Conservation (phyloP, 2,329 filamentous ascomycete genomes). For the Sphaerostilbella broomeana region DNA sequence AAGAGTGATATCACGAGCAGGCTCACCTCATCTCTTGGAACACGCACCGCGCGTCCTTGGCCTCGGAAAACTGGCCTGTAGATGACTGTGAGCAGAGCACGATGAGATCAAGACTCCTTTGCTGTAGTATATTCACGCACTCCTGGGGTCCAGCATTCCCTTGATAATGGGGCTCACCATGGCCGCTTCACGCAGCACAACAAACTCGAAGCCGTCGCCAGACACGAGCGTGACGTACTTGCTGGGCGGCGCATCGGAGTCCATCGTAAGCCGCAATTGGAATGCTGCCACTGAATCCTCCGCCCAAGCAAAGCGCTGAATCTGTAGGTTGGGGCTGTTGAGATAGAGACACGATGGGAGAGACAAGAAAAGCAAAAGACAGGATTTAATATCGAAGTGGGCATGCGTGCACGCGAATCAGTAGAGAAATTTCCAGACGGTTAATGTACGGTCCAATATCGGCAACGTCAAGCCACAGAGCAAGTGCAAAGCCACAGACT, state of each 20-base stretch:
- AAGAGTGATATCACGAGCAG: not conserved
- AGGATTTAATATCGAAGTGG: slow-evolving; percentile 22
- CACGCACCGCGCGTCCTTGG: slow-evolving; percentile 54
- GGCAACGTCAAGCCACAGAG: slow-evolving; percentile 5
- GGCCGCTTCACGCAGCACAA: slow-evolving; percentile 64
- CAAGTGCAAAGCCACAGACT: no score
- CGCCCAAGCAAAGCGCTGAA: no score
- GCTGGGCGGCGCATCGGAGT: slow-evolving; percentile 31
- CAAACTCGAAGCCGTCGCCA: slow-evolving; percentile 69
- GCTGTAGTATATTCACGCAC: slow-evolving; percentile 35
- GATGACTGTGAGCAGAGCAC: slow-evolving; percentile 15
- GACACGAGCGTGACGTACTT: slow-evolving; percentile 75
- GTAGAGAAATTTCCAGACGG: slow-evolving; percentile 6
- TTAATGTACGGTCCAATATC: slow-evolving; percentile 8
- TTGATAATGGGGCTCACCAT: slow-evolving; percentile 65
- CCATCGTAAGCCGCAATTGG: no score
- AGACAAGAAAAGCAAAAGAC: slow-evolving; percentile 11
- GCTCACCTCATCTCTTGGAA: slow-evolving; percentile 70
- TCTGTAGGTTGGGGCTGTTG: not conserved
- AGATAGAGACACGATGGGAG: slow-evolving; percentile 11
- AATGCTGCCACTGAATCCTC: no score
- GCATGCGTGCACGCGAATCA: slow-evolving; percentile 4
- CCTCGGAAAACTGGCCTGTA: slow-evolving; percentile 59
- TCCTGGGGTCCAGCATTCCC: slow-evolving; percentile 65
- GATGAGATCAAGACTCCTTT: slow-evolving; percentile 3